Conservation (phyloP, 2,329 filamentous ascomycete genomes). For the Trichoderma koningiopsis region DNA sequence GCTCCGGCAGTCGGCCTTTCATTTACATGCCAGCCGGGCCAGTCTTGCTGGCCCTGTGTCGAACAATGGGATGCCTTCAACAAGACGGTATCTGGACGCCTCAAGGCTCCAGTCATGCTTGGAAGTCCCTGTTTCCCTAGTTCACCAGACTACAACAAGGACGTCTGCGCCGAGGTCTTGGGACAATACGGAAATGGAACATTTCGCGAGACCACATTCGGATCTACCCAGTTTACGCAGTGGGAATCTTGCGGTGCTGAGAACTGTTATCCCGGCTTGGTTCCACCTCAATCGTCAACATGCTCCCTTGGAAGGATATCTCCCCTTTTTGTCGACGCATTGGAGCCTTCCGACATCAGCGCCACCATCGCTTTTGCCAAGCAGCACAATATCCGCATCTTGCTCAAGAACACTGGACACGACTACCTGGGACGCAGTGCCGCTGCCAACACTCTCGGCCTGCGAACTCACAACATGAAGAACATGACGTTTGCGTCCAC, state of each 20-base stretch:
- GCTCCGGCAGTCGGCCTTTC: neutral
- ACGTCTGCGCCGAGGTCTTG: neutral
- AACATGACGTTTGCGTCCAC: conserved; percentile 40
- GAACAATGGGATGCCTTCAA: conserved; percentile 54
- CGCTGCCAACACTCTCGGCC: conserved; percentile 41
- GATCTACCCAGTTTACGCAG: neutral
- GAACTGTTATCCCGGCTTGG: conserved; percentile 11
- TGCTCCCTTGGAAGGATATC: conserved; percentile 18
- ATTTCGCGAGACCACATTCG: neutral
- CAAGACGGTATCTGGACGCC: conserved; percentile 49
- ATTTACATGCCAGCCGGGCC: conserved; percentile 1
- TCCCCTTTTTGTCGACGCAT: neutral
- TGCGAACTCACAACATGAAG: conserved; percentile 46
- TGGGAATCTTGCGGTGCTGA: conserved; percentile 3
- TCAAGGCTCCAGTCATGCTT: conserved; percentile 55
- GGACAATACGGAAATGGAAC: conserved; percentile 2
- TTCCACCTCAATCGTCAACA: neutral
- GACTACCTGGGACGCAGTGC: conserved; percentile 41
- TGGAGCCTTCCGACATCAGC: neutral
- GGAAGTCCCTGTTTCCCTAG: conserved; percentile 45
- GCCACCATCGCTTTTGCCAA: conserved; percentile 43
- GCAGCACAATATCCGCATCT: conserved; percentile 41
- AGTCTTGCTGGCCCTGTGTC: conserved; percentile 51
- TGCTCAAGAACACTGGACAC: conserved; percentile 41
- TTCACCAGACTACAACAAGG: neutral